Conservation (phyloP, 225 moss, liverwort and hornwort genomes). For the Climacium dendroides region DNA sequence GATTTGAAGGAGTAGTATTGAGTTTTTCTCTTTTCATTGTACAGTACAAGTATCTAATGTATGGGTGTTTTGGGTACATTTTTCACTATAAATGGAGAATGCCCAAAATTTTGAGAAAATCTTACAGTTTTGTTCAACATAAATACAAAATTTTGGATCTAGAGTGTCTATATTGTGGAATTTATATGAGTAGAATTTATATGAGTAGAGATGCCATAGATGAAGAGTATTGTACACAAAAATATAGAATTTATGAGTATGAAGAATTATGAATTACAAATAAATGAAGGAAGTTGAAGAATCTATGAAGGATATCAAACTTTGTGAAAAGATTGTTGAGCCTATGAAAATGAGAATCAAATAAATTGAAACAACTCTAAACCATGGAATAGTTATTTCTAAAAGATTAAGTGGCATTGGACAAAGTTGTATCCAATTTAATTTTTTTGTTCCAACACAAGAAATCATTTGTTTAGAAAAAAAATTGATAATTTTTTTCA, state of each 20-base stretch:
- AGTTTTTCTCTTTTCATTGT: neutral
- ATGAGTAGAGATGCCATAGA: neutral
- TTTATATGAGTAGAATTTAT: neutral
- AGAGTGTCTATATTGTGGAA: neutral
- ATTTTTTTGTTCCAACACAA: neutral
- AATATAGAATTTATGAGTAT: neutral
- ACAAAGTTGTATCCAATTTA: neutral
- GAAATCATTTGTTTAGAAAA: neutral
- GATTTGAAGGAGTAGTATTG: rapidly evolving
- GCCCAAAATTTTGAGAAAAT: neutral
- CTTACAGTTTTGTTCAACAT: rapidly evolving
- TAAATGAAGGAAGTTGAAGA: neutral
- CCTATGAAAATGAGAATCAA: neutral
- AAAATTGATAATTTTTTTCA: neutral
- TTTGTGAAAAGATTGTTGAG: neutral
- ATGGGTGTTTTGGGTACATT: neutral
- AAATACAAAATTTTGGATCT: neutral
- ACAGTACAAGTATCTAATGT: neutral
- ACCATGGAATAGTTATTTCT: rapidly evolving
- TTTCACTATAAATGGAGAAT: too few species aligned
- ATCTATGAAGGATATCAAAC: neutral
- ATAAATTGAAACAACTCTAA: neutral
- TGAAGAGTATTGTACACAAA: neutral
- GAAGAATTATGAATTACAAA: neutral
- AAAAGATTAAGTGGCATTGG: too few species aligned